Base-by-base conservation (phyloP, 345 rosid genomes). In the Murraya koenigii region DNA sequence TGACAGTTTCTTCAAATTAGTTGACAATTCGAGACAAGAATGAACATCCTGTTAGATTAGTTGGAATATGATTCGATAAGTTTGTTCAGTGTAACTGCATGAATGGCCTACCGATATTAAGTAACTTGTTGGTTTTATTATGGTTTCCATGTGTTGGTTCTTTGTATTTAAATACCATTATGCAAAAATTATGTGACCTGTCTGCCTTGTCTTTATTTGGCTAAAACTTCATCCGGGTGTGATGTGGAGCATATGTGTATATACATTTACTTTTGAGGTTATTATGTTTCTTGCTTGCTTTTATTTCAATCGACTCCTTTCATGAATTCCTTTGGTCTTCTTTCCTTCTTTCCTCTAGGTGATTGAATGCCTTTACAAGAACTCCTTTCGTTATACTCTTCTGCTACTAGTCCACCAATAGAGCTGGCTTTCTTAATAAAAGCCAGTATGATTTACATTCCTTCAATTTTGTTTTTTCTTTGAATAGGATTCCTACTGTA, bases 401-500 rank as follows among this genome's bases (percentile, higher is more conserved):
- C 49, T 52, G 32, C 26, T 35, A n/a, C 64, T 54, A 3, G 28
- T 22, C 32, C n/a, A 33, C 47, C 5, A 33, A 36, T 73, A 60
- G 67, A 64, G n/a, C 4, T 20, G 44, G 30, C 61, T 23, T 52
- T 28, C 28, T 32, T 62, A 10, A 49, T 75, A 20, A 44, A 62
- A 28, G 9, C n/a, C 20, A 32, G 19, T 49, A 49, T 38, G 13
- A 66, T 67, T 58, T 39, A 55, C 58, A 17, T 26, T 66, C 22
- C 33, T 79, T 3, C 30, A 61, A 63, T 65, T 41, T 49, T 25
- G 26, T 75, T 77, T 65, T 52, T 71, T 20, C 25, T 68, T 33
- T 81, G 82, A 59, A 49, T 66, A 92, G 97, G 90, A 81, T 92
- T 88, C 99, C 97, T 65, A 89, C 89, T 10, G 96, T 95, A 11